Evolutionary conservation across 495 filamentous ascomycete species (phyloP), one percentile per base, ranked within the genome.

Genomic region (Schizothecium vesticola): DNA sequence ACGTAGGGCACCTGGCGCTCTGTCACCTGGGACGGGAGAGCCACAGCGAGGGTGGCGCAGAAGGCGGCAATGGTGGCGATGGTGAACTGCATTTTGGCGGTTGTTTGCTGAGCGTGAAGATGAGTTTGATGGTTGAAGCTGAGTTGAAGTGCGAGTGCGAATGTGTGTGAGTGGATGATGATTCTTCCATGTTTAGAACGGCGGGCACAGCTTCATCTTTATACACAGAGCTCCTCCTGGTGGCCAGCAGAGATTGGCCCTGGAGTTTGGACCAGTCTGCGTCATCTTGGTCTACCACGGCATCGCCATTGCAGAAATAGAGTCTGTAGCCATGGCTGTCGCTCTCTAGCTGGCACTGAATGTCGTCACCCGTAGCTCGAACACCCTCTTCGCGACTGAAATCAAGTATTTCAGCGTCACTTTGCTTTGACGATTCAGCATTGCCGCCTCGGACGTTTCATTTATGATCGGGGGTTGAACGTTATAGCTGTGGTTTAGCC

Each of bases 1-100:
- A 57, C 64, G 67, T 79, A 82, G 22, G 71, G 71, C 26, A 74
- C 60, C 72, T 81, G 76, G 57, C 79, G 78, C 61, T 70, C 71
- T 13, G 69, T 70, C 13, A 74, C 63, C 57, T 71, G 65, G 28
- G 74, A 67, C 3, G 77, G 76, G 8, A 70, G 70, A 56, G 76
- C 73, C n/a, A 60, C 9, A 19, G 65, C 71, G 55, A 73, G 19
- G 72, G 63, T 58, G 13, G 73, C 68, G 61, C 69, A 71, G 60
- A 80, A 57, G 65, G 76, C 62, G 59, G 67, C 65, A 59, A 74
- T 22, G 71, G 71, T 66, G 69, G 74, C 65, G 63, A 69, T 58
- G 43, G 71, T 58, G 71, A 71, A 77, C 72, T 77, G 29, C 72
- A 77, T 74, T 61, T 71, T 74, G 72, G 24, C 16, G 55, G 65